phyloP scores from a whole-genome alignment of 2,329 filamentous ascomycete species.

The Epichloe aotearoae region DNA sequence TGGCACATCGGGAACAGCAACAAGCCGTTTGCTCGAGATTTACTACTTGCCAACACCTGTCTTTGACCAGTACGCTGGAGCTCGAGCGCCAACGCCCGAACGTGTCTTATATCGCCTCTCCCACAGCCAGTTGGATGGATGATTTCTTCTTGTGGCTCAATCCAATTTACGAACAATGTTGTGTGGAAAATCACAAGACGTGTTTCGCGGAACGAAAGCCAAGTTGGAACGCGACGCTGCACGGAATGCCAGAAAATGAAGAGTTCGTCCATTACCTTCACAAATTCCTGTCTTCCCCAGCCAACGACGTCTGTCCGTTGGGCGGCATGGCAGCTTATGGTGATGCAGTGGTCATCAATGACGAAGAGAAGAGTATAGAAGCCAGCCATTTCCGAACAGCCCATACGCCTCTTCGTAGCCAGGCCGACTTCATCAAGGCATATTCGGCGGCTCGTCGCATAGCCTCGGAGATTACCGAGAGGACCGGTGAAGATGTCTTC shows the following conservation, averaged over 20 bases:
- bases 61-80: slow-evolving; percentile 80
- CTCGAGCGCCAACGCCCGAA: slow-evolving; percentile 84
- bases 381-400: slow-evolving; percentile 87
- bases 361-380: slow-evolving; percentile 50
- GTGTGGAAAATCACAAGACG: slow-evolving; percentile 52
- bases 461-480: slow-evolving; percentile 56
- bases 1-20: slow-evolving; percentile 62
- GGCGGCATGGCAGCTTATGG: slow-evolving; percentile 82
- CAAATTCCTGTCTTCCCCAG: slow-evolving; percentile 70
- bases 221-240: slow-evolving; percentile 77
- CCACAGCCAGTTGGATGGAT: slow-evolving; percentile 90
- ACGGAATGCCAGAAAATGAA: slow-evolving; percentile 83
- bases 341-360: slow-evolving; percentile 67
- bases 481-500: slow-evolving; percentile 73
- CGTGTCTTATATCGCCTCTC: slow-evolving; percentile 75
- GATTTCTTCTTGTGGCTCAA: slow-evolving; percentile 98
- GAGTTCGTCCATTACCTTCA: slow-evolving; percentile 81
- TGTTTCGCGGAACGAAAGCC: slow-evolving; percentile 72
- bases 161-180: slow-evolving; percentile 59
- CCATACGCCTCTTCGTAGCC: slow-evolving; percentile 75
- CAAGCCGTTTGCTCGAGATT: slow-evolving; percentile 84
- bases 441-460: slow-evolving; percentile 86
- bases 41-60: slow-evolving; percentile 72
- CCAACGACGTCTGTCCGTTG: slow-evolving; percentile 72
- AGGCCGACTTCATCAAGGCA: slow-evolving; percentile 84